Base-by-base conservation (phyloP, 2,329 filamentous ascomycete species). In the Drechslerella coelobrocha region DNA sequence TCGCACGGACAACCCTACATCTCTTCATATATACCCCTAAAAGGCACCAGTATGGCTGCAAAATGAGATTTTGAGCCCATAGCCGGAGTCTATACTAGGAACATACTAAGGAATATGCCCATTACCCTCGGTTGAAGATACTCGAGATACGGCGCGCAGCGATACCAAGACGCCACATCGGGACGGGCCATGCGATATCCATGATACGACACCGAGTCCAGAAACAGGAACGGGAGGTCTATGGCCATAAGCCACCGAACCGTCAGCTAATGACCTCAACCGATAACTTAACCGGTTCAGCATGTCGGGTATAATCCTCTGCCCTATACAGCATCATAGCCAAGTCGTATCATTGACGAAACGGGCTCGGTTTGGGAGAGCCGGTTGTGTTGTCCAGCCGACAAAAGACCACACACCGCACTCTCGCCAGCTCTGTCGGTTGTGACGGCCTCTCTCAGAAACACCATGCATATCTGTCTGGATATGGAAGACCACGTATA, bases 11-110 rank as follows among this genome's bases (percentile, higher is more conserved):
- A 51, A 37, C 29, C 17, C 53, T 24, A 43, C 21, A 21, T 21
- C 24, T 48, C 62, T 61, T 68, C 62, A 68, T 68, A 68, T 68
- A 68, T 29, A 55, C 62, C 23, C 59, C 62, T 66, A 54, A 37
- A 47, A 39, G 47, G 14, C 12, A 24, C 43, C 7, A 7, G 14
- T 8, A 14, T 41, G 17, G 51, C 45, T 66, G 29, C 26, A 27
- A 14, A 17, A 21, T 19, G 5, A 34, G 8, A 14, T 12, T 37
- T 7, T 14, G 26, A 8, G 39, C n/a, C 23, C 8, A 14, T 37
- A 53, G 26, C 34, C 12, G 34, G 2, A 19, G 10, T 34, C 26
- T 19, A 41, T 9, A 26, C 52, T 9, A 55, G 31, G 31, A n/a
- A 26, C 34, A 14, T n/a, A n/a, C n/a, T n/a, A n/a, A n/a, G 12